Conservation (phyloP, 805 yeast species). For the Sugiyamaella floridensis region DNA sequence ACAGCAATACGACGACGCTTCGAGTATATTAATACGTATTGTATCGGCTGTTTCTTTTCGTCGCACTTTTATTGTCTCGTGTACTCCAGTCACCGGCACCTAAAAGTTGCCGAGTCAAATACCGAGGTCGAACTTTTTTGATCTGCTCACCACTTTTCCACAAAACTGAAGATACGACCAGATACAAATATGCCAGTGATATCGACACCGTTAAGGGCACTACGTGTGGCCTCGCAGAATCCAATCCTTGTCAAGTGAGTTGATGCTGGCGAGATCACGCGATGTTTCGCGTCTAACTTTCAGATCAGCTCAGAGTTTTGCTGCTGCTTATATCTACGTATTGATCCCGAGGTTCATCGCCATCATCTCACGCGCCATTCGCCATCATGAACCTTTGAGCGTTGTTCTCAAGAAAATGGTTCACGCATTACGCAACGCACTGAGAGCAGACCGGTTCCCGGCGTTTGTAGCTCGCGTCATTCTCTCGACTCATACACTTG, state of each 20-base stretch:
- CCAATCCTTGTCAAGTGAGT: not conserved
- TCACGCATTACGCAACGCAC: conserved; percentile 8
- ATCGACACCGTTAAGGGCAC: no score
- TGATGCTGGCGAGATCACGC: not conserved
- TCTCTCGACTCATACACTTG: conserved; percentile 7
- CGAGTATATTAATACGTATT: no score
- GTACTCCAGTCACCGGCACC: no score
- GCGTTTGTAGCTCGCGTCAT: conserved; percentile 16
- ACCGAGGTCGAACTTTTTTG: no score
- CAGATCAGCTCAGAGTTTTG: conserved; percentile 12
- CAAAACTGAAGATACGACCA: no score
- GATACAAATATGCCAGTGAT: no score
- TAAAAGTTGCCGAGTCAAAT: no score
- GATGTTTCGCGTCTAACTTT: not conserved
- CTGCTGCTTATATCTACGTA: conserved; percentile 16
- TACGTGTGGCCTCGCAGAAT: not conserved
- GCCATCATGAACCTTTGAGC: not conserved
- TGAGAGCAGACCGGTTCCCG: conserved; percentile 16
- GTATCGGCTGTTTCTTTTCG: no score
- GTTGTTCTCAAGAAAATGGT: conserved; percentile 4
- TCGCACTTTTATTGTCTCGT: no score
- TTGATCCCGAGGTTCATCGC: conserved; percentile 14
- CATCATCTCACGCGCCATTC: conserved; percentile 10
- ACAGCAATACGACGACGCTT: no score
- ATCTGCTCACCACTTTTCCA: no score